Conservation (phyloP, 148 eudicot genomes). For the Fallopia convolvulus region DNA sequence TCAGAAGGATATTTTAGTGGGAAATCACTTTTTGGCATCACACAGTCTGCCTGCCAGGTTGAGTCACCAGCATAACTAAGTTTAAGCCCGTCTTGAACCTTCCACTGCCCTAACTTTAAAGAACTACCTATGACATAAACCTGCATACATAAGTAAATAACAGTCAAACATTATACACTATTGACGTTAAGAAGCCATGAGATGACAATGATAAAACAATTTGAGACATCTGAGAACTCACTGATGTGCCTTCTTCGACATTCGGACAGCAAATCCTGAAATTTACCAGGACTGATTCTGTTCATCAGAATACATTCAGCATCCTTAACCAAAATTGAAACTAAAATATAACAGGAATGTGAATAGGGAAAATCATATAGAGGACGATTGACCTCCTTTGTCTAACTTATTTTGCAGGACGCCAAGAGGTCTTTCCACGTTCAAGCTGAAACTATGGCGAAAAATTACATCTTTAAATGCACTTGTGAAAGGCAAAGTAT, state of each 20-base stretch:
- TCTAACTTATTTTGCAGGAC: conserved; percentile 44
- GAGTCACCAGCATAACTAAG: conserved; percentile 82
- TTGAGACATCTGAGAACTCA: conserved; percentile 27
- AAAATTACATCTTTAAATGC: conserved; percentile 91
- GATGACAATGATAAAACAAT: background rate
- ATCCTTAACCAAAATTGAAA: conserved; percentile 3
- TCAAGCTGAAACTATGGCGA: conserved; percentile 33
- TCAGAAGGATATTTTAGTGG: conserved; percentile 89
- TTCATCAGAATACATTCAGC: conserved; percentile 15
- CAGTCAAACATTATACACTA: background rate
- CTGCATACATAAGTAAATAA: conserved; percentile 30
- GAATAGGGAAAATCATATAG: conserved; percentile 1
- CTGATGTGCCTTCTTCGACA: conserved; percentile 71
- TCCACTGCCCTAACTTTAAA: conserved; percentile 74
- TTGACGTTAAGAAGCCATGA: background rate
- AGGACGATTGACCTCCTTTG: conserved; percentile 37
- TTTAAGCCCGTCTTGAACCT: conserved; percentile 57
- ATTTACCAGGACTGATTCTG: conserved; percentile 73
- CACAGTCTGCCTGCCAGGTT: conserved; percentile 70
- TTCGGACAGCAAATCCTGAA: conserved; percentile 83
- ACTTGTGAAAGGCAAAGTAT: conserved; percentile 69
- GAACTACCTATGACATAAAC: conserved; percentile 79
- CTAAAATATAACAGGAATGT: background rate
- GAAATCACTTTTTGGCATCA: conserved; percentile 60
- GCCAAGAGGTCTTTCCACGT: conserved; percentile 54